phyloP scores from a whole-genome alignment of 306 rosid species.

The Vigna reflexopilosa region DNA sequence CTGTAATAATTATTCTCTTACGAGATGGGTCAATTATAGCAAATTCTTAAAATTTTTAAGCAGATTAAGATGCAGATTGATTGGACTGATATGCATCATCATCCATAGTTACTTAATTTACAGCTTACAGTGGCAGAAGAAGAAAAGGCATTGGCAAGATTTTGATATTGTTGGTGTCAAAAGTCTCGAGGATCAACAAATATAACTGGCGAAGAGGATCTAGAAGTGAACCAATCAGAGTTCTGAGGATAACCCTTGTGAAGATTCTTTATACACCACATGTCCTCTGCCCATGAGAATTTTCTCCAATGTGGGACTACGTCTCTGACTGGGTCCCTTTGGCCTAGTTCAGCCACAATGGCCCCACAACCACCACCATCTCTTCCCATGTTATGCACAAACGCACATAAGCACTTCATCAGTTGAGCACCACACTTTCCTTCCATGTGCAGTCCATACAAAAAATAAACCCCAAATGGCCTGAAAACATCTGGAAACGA shows the following conservation, averaged over 20 bases:
- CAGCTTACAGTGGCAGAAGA: slow-evolving; percentile 27
- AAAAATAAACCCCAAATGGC: slow-evolving; percentile 80
- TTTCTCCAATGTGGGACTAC: slow-evolving; percentile 89
- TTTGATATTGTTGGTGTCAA: slow-evolving; percentile 47
- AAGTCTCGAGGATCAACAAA: slow-evolving; percentile 93
- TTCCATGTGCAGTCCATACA: slow-evolving; percentile 81
- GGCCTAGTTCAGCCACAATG: slow-evolving; percentile 81
- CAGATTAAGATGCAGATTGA: slow-evolving; percentile 1
- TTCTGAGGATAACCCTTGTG: slow-evolving; percentile 14
- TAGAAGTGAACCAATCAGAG: slow-evolving; percentile 53
- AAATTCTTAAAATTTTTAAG: neutral
- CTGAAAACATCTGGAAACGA: slow-evolving; percentile 82
- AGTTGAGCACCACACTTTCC: slow-evolving; percentile 64
- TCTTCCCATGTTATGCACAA: slow-evolving; percentile 79
- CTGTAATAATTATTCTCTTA: neutral
- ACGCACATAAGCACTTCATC: slow-evolving; percentile 68
- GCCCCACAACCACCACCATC: slow-evolving; percentile 82
- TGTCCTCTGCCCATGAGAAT: slow-evolving; percentile 80
- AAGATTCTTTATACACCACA: slow-evolving; percentile 88
- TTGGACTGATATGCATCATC: neutral
- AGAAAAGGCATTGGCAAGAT: slow-evolving; percentile 2
- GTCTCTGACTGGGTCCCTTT: slow-evolving; percentile 75
- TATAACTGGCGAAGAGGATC: slow-evolving; percentile 59
- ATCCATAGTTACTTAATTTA: slow-evolving; percentile 36
- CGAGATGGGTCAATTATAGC: neutral